These are phyloP conservation scores for Aureoboletus auriporus DNA, from an alignment of 768 basidiomycete genomes.

Conservation along the genomic window DNA sequence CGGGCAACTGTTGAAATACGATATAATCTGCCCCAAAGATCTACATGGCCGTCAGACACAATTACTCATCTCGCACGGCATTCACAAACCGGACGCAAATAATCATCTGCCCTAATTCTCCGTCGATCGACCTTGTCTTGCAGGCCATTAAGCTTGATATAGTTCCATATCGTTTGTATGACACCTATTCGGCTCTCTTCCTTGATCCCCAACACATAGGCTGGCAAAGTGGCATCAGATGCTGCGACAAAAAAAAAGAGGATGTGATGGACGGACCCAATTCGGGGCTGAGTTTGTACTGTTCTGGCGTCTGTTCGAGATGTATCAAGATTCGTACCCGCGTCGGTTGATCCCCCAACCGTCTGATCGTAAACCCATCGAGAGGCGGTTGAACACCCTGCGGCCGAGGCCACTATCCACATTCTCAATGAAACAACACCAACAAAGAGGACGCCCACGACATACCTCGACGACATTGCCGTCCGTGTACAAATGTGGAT, in stretches of 20 bases:
- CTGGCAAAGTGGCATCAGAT: slow-evolving; percentile 30
- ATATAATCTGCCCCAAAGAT: slow-evolving; percentile 70
- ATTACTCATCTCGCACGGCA: neutral
- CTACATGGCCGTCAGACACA: slow-evolving; percentile 31
- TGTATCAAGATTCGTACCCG: slow-evolving; percentile 82
- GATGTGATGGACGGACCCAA: slow-evolving; percentile 44
- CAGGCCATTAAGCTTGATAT: slow-evolving; percentile 78
- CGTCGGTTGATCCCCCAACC: slow-evolving; percentile 76
- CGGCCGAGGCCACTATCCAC: slow-evolving; percentile 56
- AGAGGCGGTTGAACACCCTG: slow-evolving; percentile 55
- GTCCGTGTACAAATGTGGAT: slow-evolving; percentile 75
- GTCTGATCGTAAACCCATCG: slow-evolving; percentile 83
- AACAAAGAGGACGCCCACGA: neutral
- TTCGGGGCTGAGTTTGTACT: slow-evolving; percentile 75
- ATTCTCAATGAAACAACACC: neutral
- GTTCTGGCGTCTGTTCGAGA: slow-evolving; percentile 82
- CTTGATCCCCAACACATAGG: slow-evolving; percentile 67
- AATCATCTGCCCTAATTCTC: slow-evolving; percentile 64
- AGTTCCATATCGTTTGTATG: slow-evolving; percentile 85
- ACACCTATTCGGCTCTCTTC: slow-evolving; percentile 82
- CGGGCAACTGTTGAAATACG: slow-evolving; percentile 76
- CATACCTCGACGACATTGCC: slow-evolving; percentile 86
- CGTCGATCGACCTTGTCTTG: slow-evolving; percentile 82
- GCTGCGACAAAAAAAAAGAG: neutral
- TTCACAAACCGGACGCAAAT: slow-evolving; percentile 53